These are phyloP conservation scores for Hordeum pubiflorum DNA, from an alignment of 202 grass and related monocot species.

Conservation along the genomic window DNA sequence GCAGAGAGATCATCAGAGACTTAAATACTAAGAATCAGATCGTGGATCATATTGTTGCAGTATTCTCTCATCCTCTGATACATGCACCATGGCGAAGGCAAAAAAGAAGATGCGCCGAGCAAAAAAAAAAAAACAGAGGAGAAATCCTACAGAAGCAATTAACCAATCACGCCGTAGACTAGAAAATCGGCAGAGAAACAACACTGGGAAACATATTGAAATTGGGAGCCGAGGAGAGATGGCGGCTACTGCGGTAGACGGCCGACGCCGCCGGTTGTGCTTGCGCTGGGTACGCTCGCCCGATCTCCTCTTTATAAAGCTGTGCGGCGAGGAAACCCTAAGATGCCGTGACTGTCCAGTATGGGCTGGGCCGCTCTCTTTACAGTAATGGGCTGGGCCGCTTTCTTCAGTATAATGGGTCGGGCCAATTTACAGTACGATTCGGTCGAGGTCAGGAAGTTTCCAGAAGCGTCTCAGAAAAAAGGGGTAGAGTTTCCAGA, in stretches of 20 bases:
- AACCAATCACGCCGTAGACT: background rate
- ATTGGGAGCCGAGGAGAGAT: background rate
- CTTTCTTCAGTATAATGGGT: no score
- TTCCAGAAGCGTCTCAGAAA: background rate
- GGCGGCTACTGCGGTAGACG: background rate
- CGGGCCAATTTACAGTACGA: background rate
- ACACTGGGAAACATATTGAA: background rate
- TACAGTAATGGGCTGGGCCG: background rate
- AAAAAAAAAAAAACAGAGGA: background rate
- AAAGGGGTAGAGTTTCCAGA: no score
- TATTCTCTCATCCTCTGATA: constrained; percentile 59
- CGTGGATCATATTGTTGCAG: constrained; percentile 91
- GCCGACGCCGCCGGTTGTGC: background rate
- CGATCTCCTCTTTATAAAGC: constrained; percentile 32
- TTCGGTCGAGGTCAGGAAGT: background rate
- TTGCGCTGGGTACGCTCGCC: accelerated
- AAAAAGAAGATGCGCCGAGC: background rate
- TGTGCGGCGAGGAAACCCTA: constrained; percentile 54
- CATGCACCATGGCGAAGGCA: background rate
- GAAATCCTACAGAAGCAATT: background rate
- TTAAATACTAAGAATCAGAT: constrained; percentile 94
- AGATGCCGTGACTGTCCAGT: background rate
- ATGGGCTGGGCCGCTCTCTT: background rate
- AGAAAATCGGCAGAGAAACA: background rate
- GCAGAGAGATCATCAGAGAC: constrained; percentile 54